Evolutionary conservation across 2,329 filamentous ascomycete species (phyloP), one percentile per base, ranked within the genome.

Genomic region (Simplicillium aogashimaense): DNA sequence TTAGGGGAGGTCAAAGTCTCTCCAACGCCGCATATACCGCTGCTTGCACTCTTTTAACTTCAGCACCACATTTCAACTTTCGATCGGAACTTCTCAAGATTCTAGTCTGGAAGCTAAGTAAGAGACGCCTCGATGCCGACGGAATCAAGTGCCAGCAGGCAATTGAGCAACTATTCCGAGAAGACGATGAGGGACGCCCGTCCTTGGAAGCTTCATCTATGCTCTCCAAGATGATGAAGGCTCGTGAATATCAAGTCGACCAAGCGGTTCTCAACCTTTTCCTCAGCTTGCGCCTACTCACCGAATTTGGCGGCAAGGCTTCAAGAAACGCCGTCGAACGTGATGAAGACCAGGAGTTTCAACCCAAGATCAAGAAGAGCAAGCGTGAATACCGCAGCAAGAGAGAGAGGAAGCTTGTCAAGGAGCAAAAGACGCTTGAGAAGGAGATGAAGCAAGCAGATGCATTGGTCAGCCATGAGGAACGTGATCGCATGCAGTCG

Each of bases 1-100:
- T 55, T 10, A 56, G 49, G 38, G 64, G 60, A 41, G 66, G 63
- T 0, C 65, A 67, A 41, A 70, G 62, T 41, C 58, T 95, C 17
- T 76, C 80, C 7, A 83, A 72, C 39, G 74, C 95, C 18, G 90
- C 92, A 3, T 81, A 95, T 42, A 82, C 79, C 34, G 98, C 92
- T 57, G 82, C 84, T 2, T 95, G 88, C 61, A 83, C 76, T 25
- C 72, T 98, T 13, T 64, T 97, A 32, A 77, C 76, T 15, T 72
- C 83, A 2, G 88, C 95, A 1, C 86, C 92, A 3, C 94, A 98
- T 65, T 98, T 98, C 76, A 98, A 98, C 68, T 95, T 94, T 61
- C 82, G 92, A 32, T 75, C 72, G 37, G 90, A 98, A 39, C 68
- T 98, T 39, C 66, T 98, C 45, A 87, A 86, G 60, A 90, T 97